phyloP scores from a whole-genome alignment of 2,329 filamentous ascomycete species.

The Fonsecaea erecta region DNA sequence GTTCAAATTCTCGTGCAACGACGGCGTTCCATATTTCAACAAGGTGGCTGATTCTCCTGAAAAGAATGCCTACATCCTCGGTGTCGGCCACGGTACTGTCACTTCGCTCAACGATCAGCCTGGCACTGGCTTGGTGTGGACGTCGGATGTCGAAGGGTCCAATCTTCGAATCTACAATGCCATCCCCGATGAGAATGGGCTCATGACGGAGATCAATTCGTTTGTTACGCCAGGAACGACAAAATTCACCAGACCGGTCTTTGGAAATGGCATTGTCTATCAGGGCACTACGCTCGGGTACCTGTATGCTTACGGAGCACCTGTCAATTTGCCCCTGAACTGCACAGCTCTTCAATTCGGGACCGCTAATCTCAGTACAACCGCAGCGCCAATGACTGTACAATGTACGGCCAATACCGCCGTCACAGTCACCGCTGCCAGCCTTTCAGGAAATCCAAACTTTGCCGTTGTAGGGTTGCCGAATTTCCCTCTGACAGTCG shows the following conservation, averaged over 20 bases:
- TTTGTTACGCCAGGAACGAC: slow-evolving; percentile 38
- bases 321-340: slow-evolving; percentile 49
- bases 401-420: slow-evolving; percentile 39
- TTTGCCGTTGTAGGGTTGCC: slow-evolving; percentile 49
- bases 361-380: slow-evolving; percentile 46
- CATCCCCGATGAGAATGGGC: slow-evolving; percentile 35
- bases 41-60: slow-evolving; percentile 41
- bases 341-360: slow-evolving; percentile 51
- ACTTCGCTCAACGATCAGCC: slow-evolving; percentile 37
- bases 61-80: slow-evolving; percentile 42
- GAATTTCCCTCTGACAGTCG: slow-evolving; percentile 41
- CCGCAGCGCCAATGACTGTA: slow-evolving; percentile 37
- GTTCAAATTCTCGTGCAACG: slow-evolving; percentile 44
- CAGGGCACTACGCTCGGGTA: slow-evolving; percentile 35
- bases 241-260: slow-evolving; percentile 40
- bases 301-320: slow-evolving; percentile 43
- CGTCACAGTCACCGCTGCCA: slow-evolving; percentile 39
- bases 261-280: slow-evolving; percentile 39
- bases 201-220: slow-evolving; percentile 38
- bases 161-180: slow-evolving; percentile 40
- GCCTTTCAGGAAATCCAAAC: slow-evolving; percentile 40
- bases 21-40: slow-evolving; percentile 43
- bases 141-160: slow-evolving; percentile 40
- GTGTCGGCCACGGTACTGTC: slow-evolving; percentile 42
- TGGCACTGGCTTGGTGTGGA: slow-evolving; percentile 40